A percentile compares a stretch with the other conserved stretches of the same genome.
Conservation (phyloP, 1,284 basidiomycete species). For the Apiotrichum sp. region DNA sequence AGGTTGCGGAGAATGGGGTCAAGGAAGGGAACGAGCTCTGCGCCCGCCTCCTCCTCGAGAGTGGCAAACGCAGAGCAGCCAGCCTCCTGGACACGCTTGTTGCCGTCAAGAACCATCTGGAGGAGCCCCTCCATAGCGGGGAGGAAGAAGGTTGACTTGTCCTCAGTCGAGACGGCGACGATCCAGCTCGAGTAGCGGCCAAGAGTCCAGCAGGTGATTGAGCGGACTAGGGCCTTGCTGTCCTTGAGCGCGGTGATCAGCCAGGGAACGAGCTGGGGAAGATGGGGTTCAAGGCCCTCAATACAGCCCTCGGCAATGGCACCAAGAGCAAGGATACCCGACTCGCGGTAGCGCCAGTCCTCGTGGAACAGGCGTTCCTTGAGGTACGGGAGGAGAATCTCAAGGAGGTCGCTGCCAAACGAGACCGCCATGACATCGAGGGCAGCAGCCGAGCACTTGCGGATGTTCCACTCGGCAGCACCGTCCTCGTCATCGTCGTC, state of each 20-base stretch:
- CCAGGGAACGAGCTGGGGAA: conserved; percentile 87
- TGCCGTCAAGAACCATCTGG: conserved; percentile 96
- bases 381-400: conserved; percentile 79
- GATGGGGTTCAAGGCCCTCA: conserved; percentile 87
- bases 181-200: conserved; percentile 99
- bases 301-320: conserved; percentile 99
- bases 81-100: conserved; percentile 98
- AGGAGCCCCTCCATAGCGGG: conserved; percentile 97
- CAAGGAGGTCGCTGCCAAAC: conserved; percentile 78
- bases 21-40: conserved; percentile 83
- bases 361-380: conserved; percentile 89
- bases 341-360: conserved; percentile 93
- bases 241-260: conserved; percentile 85
- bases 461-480: conserved; percentile 97
- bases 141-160: conserved; percentile 85
- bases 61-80: conserved; percentile 99
- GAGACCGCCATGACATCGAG: conserved; percentile 93
- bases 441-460: conserved; percentile 97
- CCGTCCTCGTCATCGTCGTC: conserved; percentile 94
- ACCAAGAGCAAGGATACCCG: conserved; percentile 90
- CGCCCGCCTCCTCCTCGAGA: conserved; percentile 92
- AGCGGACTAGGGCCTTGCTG: conserved; percentile 92
- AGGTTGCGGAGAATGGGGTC: conserved; percentile 92
- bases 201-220: conserved; percentile 98
- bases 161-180: conserved; percentile 65